A percentile compares a stretch with the other conserved stretches of the same genome.
These are phyloP conservation scores for Phaseolus lunatus DNA, from an alignment of 306 rosid species.

Conservation along the genomic window DNA sequence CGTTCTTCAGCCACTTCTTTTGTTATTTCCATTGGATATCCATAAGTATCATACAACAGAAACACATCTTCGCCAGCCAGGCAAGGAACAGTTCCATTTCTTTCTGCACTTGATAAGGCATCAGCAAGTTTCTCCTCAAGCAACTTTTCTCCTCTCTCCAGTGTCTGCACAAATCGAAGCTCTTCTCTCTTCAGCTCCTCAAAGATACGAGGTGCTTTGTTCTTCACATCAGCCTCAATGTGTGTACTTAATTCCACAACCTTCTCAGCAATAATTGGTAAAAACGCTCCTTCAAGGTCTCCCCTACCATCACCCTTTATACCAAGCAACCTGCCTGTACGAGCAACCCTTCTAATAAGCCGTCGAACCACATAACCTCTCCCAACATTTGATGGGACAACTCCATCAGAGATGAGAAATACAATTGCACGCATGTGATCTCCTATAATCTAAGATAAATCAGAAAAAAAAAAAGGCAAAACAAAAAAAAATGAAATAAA, in stretches of 20 bases:
- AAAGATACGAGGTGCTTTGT: constrained; percentile 66
- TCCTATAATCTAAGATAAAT: constrained; percentile 75
- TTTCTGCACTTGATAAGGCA: constrained; percentile 66
- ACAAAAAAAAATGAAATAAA: constrained; percentile 29
- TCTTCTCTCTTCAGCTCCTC: constrained; percentile 96
- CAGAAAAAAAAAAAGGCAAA: not conserved
- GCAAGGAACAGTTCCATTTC: constrained; percentile 69
- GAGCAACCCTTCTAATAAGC: constrained; percentile 94
- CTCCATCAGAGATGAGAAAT: constrained; percentile 91
- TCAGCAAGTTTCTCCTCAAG: constrained; percentile 84
- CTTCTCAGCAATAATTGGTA: constrained; percentile 80
- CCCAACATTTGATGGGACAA: constrained; percentile 90
- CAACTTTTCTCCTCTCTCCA: constrained; percentile 91
- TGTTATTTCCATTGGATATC: constrained; percentile 90
- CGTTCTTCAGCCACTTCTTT: constrained; percentile 93
- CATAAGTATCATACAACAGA: constrained; percentile 92
- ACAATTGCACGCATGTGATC: constrained; percentile 98
- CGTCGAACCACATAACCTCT: constrained; percentile 91
- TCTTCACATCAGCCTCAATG: constrained; percentile 73
- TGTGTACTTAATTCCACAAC: constrained; percentile 79
- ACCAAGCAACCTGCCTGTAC: constrained; percentile 93
- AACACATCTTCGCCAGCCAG: constrained; percentile 89
- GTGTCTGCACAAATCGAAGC: constrained; percentile 89
- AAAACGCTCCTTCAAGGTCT: constrained; percentile 85
- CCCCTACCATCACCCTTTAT: constrained; percentile 87